Evolutionary conservation across 768 basidiomycete species (phyloP), one percentile per base, ranked within the genome.

Genomic region (Suillus clintonianus): DNA sequence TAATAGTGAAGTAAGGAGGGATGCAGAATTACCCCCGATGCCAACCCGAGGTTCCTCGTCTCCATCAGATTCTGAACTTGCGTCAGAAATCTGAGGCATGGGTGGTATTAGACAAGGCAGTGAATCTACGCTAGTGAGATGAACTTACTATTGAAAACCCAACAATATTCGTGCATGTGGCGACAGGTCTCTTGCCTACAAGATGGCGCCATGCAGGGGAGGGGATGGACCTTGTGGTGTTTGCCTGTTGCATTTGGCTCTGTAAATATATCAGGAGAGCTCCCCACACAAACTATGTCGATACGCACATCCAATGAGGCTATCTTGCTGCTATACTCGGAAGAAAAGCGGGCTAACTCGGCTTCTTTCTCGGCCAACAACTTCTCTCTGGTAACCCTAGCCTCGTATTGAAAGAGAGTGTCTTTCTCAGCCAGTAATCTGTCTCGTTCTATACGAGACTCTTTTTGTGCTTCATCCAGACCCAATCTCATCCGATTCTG

Each of bases 341-440:
- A 3, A 43, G 43, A 0, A 4, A 43, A 10, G 43, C 4, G 10
- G 43, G 43, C 43, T 45, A 45, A 45, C 43, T 45, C 10, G 2
- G n/a, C 4, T 45, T 45, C 43, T 45, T 45, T 45, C 43, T 45
- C 2, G 19, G 43, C 43, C n/a, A 45, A 45, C 43, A 45, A 45
- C n/a, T 3, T 45, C 19, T 10, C 0, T n/a, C n/a, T n/a, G 5
- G 43, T n/a, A 0, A 45, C 10, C 0, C 1, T 45, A 5, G 4
- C 43, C 1, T 45, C 10, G 2, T 4, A 45, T 2, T n/a, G 43
- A 45, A 45, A 45, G 4, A 45, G n/a, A 45, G 43, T 2, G 10
- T 45, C n/a, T 45, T 45, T 5, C 11, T n/a, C 1, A 5, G 43
- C 43, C n/a, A 45, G 5, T 45, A n/a, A 10, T 0, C 10, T 45